These are phyloP conservation scores for Aegilops longissima DNA, from an alignment of 176 grass and related monocot genomes.

Conservation along the genomic window DNA sequence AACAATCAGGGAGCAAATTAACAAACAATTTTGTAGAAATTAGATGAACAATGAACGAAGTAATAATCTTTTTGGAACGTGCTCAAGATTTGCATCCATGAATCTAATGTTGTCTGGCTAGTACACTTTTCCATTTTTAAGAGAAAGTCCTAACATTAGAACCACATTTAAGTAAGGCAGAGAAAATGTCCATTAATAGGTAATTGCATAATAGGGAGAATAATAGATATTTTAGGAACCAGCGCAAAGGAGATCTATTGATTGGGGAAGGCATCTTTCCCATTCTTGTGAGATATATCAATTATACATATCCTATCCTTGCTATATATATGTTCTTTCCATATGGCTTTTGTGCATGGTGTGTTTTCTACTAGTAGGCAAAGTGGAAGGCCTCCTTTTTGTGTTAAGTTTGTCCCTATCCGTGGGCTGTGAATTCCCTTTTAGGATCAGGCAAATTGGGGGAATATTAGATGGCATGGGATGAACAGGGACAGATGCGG, in stretches of 20 bases:
- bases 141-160: neutral
- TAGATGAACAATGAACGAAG: neutral
- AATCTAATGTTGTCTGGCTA: neutral
- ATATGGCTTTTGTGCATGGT: slow-evolving; percentile 22
- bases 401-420: slow-evolving; percentile 46
- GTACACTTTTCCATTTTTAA: neutral
- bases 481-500: slow-evolving; percentile 40
- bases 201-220: neutral
- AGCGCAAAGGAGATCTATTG: neutral
- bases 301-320: neutral
- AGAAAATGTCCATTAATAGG: neutral
- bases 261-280: slow-evolving; percentile 19
- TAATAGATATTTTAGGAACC: neutral
- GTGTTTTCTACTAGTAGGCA: slow-evolving; percentile 49
- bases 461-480: slow-evolving; percentile 54
- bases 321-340: slow-evolving; percentile 25
- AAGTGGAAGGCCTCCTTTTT: slow-evolving; percentile 45
- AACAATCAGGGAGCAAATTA: neutral
- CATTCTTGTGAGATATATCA: neutral
- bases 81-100: neutral
- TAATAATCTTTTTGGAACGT: neutral
- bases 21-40: neutral
- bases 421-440: slow-evolving; percentile 47
- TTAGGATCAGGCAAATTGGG: slow-evolving; percentile 47
- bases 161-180: neutral